Conservation (phyloP, 129 eudicot genomes). For the Oenanthe sinensis region DNA sequence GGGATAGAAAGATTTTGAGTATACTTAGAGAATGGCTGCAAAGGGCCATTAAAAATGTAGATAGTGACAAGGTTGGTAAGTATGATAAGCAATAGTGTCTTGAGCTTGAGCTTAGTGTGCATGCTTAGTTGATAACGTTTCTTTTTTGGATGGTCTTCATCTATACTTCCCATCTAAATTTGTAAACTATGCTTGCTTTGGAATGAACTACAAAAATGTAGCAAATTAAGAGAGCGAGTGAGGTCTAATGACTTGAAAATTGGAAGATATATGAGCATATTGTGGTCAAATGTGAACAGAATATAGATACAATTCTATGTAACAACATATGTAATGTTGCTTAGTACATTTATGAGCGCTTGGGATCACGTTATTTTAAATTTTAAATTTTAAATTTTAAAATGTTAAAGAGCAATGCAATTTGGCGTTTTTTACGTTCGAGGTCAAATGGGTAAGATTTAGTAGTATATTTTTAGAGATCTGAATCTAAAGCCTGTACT, state of each 20-base stretch:
- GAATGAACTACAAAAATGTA: background rate
- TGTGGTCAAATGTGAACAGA: too few species aligned
- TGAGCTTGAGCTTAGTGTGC: conserved; percentile 27
- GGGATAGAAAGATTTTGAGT: conserved; percentile 17
- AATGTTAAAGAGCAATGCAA: background rate
- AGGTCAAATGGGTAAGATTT: background rate
- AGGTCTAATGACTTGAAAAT: too few species aligned
- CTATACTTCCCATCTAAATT: conserved; percentile 21
- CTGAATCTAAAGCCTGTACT: background rate
- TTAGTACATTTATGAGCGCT: background rate
- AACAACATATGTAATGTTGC: background rate
- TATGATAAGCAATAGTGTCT: conserved; percentile 18
- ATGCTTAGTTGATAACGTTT: conserved; percentile 7
- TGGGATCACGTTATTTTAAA: background rate
- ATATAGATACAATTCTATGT: too few species aligned
- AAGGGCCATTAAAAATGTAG: conserved; percentile 19
- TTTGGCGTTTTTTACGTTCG: background rate
- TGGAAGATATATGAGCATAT: too few species aligned
- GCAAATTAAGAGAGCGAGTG: too few species aligned
- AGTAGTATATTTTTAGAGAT: background rate
- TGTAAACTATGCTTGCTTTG: background rate
- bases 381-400: background rate
- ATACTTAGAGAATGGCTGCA: conserved; percentile 16
- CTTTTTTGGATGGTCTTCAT: conserved; percentile 27
- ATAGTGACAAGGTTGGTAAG: conserved; percentile 32